phyloP scores from a whole-genome alignment of 805 yeast genomes.

The Nakazawaea pomicola region DNA sequence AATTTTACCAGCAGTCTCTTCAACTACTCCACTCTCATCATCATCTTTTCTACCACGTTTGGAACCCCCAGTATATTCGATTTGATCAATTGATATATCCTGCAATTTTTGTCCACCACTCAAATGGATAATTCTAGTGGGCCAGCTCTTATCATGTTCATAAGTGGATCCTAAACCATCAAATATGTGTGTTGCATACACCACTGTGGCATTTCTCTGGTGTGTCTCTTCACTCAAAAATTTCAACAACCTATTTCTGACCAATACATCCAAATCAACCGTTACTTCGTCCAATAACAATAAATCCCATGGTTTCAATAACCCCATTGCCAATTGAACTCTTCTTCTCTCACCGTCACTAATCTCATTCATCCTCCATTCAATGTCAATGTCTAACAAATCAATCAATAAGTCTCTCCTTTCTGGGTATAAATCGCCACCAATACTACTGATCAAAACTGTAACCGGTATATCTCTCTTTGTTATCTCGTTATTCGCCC shows the following conservation, averaged over 20 bases:
- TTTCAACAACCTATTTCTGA: slow-evolving; percentile 65
- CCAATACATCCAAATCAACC: slow-evolving; percentile 92
- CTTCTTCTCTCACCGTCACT: slow-evolving; percentile 95
- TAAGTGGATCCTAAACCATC: slow-evolving; percentile 70
- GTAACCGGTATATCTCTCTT: slow-evolving; percentile 88
- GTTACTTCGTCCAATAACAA: slow-evolving; percentile 94
- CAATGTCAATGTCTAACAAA: slow-evolving; percentile 77
- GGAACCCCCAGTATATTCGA: slow-evolving; percentile 25
- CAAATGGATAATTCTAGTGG: slow-evolving; percentile 76
- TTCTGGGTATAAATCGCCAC: slow-evolving; percentile 65
- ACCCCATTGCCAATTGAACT: slow-evolving; percentile 91
- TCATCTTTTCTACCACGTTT: slow-evolving; percentile 17
- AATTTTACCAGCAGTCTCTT: slow-evolving; percentile 21
- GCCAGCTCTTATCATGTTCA: slow-evolving; percentile 49
- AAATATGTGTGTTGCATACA: slow-evolving; percentile 94
- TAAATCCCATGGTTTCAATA: slow-evolving; percentile 84
- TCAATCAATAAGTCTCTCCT: slow-evolving; percentile 74
- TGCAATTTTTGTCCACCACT: slow-evolving; percentile 54
- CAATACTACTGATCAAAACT: slow-evolving; percentile 72
- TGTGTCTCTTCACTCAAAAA: slow-evolving; percentile 74
- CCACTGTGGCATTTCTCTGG: slow-evolving; percentile 64
- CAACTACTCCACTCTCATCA: slow-evolving; percentile 16
- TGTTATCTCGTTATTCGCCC: slow-evolving; percentile 91
- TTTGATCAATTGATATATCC: slow-evolving; percentile 26
- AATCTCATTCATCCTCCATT: slow-evolving; percentile 88